Percentiles rank a stretch among this genome's conserved stretches.
Evolutionary conservation across 129 eudicot genomes (phyloP).

Genomic region (Flaveria sonorensis): DNA sequence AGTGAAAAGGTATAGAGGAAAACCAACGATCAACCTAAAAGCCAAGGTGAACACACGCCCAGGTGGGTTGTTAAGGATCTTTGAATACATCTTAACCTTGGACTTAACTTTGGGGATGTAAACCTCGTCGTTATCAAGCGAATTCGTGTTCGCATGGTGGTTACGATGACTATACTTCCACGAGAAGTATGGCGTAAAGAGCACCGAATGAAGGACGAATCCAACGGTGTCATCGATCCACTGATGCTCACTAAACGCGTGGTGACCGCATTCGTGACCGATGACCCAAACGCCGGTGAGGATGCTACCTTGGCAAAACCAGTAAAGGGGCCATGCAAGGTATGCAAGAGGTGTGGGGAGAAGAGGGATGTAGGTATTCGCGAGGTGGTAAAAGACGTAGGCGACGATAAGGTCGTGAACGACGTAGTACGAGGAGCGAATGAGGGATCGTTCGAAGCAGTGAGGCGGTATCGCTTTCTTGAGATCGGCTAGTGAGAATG

Average conservation of each 20-base stretch:
- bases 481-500: slow-evolving; percentile 28
- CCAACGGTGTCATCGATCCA: slow-evolving; percentile 25
- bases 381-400: slow-evolving; percentile 20
- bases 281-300: slow-evolving; percentile 30
- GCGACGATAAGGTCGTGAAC: slow-evolving; percentile 23
- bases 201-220: slow-evolving; percentile 20
- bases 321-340: slow-evolving; percentile 33
- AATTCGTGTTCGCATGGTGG: slow-evolving; percentile 29
- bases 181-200: slow-evolving; percentile 24
- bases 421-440: slow-evolving; percentile 23
- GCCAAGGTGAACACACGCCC: slow-evolving; percentile 28
- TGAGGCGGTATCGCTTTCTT: slow-evolving; percentile 37
- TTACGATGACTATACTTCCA: slow-evolving; percentile 31
- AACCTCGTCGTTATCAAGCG: slow-evolving; percentile 29
- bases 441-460: slow-evolving; percentile 22
- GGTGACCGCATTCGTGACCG: slow-evolving; percentile 35
- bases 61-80: slow-evolving; percentile 32
- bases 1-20: slow-evolving; percentile 26
- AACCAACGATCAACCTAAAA: slow-evolving; percentile 14
- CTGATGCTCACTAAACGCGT: slow-evolving; percentile 29
- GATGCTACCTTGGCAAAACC: slow-evolving; percentile 29
- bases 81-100: slow-evolving; percentile 7
- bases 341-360: slow-evolving; percentile 19
- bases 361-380: slow-evolving; percentile 30
- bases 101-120: slow-evolving; percentile 24